phyloP scores from a whole-genome alignment of 495 filamentous ascomycete genomes.

The Aspergillus nidulans region DNA sequence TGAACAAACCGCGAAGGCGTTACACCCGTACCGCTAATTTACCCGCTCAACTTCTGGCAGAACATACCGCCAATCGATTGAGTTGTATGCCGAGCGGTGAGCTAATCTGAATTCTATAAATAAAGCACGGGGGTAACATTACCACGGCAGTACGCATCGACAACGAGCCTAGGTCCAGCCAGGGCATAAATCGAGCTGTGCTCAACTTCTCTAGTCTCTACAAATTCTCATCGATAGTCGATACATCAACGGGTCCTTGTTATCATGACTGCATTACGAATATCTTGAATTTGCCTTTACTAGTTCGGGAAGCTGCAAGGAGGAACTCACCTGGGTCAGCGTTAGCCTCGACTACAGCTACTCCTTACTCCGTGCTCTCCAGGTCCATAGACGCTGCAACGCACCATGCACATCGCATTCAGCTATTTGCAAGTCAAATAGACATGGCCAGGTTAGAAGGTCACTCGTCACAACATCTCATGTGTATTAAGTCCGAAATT shows the following conservation, averaged over 20 bases:
- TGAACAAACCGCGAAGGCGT: slow-evolving; percentile 4
- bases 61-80: background rate
- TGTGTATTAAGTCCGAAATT: slow-evolving; percentile 26
- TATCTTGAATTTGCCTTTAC: background rate
- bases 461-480: slow-evolving; percentile 24
- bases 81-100: background rate
- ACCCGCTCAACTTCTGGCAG: background rate
- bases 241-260: background rate
- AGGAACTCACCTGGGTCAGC: background rate
- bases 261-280: background rate
- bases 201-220: background rate
- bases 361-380: slow-evolving; percentile 8
- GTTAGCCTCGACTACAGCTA: background rate
- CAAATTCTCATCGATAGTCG: background rate
- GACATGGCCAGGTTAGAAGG: slow-evolving; percentile 5
- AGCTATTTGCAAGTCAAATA: background rate
- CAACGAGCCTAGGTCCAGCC: background rate
- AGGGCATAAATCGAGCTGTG: background rate
- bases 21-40: background rate
- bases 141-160: background rate
- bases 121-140: background rate
- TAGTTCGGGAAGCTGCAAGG: background rate
- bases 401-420: slow-evolving; percentile 11
- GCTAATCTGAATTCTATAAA: background rate
- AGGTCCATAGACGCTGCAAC: background rate